phyloP scores from a whole-genome alignment of 768 basidiomycete species.

The Paxillus involutus region DNA sequence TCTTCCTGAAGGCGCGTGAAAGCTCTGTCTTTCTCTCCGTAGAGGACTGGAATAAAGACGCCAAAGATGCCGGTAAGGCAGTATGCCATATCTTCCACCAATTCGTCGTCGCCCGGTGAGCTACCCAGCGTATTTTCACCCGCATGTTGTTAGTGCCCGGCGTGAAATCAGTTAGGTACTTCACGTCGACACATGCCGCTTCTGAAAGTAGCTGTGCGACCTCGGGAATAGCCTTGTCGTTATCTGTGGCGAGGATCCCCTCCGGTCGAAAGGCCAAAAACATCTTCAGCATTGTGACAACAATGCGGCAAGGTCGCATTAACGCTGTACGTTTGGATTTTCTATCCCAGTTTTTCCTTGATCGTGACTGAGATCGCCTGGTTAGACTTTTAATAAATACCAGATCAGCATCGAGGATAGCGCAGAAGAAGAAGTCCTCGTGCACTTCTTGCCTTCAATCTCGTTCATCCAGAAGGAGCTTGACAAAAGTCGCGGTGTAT shows the following conservation, averaged over 20 bases:
- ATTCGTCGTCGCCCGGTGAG: not conserved
- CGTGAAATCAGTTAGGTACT: not conserved
- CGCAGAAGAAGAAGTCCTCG: slow-evolving; percentile 73
- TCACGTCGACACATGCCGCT: not conserved
- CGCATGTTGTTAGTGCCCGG: not conserved
- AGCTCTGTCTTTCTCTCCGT: slow-evolving; percentile 1
- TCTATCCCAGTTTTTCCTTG: not conserved
- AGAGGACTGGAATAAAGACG: not conserved
- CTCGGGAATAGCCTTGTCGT: too few relatives aligned
- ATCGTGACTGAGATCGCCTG: not conserved
- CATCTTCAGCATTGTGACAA: slow-evolving; percentile 75
- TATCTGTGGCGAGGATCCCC: not conserved
- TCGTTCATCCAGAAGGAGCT: slow-evolving; percentile 82
- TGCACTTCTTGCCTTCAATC: slow-evolving; percentile 76
- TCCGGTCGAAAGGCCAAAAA: slow-evolving; percentile 40
- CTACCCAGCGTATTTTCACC: not conserved
- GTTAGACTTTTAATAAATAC: slow-evolving; percentile 74
- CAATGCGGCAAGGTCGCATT: slow-evolving; percentile 68
- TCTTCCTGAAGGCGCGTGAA: slow-evolving; percentile 4
- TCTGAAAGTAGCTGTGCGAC: not conserved
- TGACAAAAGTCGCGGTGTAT: slow-evolving; percentile 70
- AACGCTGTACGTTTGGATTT: slow-evolving; percentile 48
- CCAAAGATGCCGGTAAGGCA: not conserved
- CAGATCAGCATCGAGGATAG: slow-evolving; percentile 81
- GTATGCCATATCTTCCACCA: not conserved